Evolutionary conservation across 345 rosid genomes (phyloP).

Genomic region (Reutealis trisperma): DNA sequence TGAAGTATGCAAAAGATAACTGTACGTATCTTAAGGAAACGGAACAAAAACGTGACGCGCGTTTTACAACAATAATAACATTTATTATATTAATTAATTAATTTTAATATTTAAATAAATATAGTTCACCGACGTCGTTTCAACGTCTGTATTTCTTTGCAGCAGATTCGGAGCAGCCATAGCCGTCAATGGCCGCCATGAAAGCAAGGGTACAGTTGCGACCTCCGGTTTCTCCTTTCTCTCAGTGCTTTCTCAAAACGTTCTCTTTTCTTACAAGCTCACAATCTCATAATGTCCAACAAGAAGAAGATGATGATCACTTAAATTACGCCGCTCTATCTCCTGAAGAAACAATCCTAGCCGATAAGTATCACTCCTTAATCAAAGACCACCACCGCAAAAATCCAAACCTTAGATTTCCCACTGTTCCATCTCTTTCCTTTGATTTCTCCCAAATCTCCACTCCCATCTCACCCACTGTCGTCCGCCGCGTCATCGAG

Average conservation of each 20-base stretch:
- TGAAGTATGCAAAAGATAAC: too few relatives aligned
- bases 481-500: constrained; percentile 58
- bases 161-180: background rate
- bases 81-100: too few relatives aligned
- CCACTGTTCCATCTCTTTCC: constrained; percentile 59
- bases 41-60: too few relatives aligned
- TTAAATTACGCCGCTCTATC: constrained; percentile 26
- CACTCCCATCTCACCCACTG: constrained; percentile 43
- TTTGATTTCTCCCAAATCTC: constrained; percentile 55
- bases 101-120: too few relatives aligned
- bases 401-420: constrained; percentile 45
- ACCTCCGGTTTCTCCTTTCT: constrained; percentile 16
- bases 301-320: constrained; percentile 15
- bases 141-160: too few relatives aligned
- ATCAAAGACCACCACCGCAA: constrained; percentile 83
- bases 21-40: too few relatives aligned
- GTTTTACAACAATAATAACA: too few relatives aligned
- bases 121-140: too few relatives aligned
- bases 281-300: constrained; percentile 7
- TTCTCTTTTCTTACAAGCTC: constrained; percentile 27
- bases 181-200: constrained; percentile 38
- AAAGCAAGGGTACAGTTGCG: constrained; percentile 31
- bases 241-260: constrained; percentile 23
- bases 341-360: constrained; percentile 50
- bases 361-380: constrained; percentile 55